phyloP scores from a whole-genome alignment of 164 flowering plant genomes.

The Houttuynia cordata region DNA sequence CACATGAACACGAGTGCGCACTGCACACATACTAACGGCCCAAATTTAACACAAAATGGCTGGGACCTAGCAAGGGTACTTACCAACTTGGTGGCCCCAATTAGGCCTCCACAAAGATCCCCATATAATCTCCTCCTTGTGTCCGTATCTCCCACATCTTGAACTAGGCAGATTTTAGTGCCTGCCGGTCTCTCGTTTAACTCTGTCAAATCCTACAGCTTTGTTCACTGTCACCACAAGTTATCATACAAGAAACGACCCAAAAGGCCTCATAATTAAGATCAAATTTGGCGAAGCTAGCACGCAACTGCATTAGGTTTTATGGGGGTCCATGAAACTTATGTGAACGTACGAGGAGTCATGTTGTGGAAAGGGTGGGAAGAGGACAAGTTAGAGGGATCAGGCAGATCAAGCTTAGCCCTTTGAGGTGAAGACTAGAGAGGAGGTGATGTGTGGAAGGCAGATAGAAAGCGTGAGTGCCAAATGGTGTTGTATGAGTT shows the following conservation, averaged over 20 bases:
- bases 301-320: background rate
- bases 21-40: no score
- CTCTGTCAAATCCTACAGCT: background rate
- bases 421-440: no score
- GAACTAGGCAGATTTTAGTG: background rate
- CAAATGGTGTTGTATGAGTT: background rate
- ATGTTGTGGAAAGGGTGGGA: background rate
- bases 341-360: background rate
- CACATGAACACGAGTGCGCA: no score
- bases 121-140: background rate
- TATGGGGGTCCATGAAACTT: background rate
- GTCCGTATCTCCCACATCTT: background rate
- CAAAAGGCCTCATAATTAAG: background rate
- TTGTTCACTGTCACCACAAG: background rate
- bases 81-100: background rate
- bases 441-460: background rate
- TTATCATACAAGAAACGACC: background rate
- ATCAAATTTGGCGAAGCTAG: background rate
- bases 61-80: background rate
- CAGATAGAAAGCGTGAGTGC: slow-evolving; percentile 2
- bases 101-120: background rate
- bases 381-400: background rate
- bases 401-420: no score
- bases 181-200: background rate
- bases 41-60: background rate